A percentile compares a stretch with the other conserved stretches of the same genome.
phyloP scores from a whole-genome alignment of 108 stramenopile species.

The Cyclotella sp. region DNA sequence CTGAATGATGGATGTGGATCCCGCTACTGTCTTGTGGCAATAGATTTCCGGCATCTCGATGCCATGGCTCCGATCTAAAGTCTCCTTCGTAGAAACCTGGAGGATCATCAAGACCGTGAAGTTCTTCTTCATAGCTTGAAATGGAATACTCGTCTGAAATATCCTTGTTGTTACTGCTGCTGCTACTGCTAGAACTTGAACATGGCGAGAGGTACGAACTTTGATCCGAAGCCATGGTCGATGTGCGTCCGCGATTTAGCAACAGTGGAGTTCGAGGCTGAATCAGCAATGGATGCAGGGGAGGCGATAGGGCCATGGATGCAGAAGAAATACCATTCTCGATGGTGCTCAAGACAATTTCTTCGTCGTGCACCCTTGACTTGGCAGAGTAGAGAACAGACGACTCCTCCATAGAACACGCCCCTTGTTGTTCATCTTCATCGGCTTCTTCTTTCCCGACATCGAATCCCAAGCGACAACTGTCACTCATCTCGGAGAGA shows the following conservation, averaged over 20 bases:
- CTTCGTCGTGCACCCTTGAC: constrained; percentile 1
- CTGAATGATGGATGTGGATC: background rate
- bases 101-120: constrained; percentile 7
- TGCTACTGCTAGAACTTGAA: background rate
- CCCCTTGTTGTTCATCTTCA: background rate
- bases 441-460: background rate
- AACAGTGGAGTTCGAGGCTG: background rate
- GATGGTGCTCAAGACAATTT: constrained; percentile 12
- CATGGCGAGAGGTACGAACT: constrained; percentile 26
- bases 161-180: background rate
- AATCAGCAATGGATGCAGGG: background rate
- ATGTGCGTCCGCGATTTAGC: constrained; percentile 14
- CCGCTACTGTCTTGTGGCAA: background rate
- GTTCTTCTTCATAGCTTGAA: constrained; percentile 17
- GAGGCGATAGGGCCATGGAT: constrained; percentile 17
- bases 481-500: constrained; percentile 39
- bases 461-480: constrained; percentile 9
- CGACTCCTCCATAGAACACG: background rate
- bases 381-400: background rate
- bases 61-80: background rate
- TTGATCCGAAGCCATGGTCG: constrained; percentile 28
- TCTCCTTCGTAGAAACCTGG: constrained; percentile 10
- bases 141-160: background rate
- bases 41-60: background rate
- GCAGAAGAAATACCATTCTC: constrained; percentile 1